Percentiles rank a stretch among this genome's conserved stretches.
phyloP scores from a whole-genome alignment of 306 rosid genomes.

The Cucurbita ficifolia region DNA sequence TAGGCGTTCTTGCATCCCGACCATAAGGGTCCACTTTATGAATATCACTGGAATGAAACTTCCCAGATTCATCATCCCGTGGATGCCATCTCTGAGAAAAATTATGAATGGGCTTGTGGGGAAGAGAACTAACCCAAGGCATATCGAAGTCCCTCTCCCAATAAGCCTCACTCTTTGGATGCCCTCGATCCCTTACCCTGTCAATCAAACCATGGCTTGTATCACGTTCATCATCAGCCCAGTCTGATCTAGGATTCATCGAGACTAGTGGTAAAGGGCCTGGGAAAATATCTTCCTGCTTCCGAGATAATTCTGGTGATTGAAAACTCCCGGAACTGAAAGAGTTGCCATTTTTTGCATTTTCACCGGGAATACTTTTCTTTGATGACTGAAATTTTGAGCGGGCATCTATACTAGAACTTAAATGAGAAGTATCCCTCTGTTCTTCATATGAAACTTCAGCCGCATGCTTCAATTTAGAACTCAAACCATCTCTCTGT shows the following conservation, averaged over 20 bases:
- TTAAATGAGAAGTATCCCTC: slow-evolving; percentile 17
- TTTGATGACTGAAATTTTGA: slow-evolving; percentile 24
- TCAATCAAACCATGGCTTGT: slow-evolving; percentile 53
- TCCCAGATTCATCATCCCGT: slow-evolving; percentile 66
- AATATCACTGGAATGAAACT: slow-evolving; percentile 51
- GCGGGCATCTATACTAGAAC: slow-evolving; percentile 23
- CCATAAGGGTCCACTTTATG: slow-evolving; percentile 36
- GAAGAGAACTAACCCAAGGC: slow-evolving; percentile 55
- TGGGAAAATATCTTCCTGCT: slow-evolving; percentile 55
- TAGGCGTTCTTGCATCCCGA: slow-evolving; percentile 33
- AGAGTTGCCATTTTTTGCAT: slow-evolving; percentile 19
- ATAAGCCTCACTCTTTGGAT: slow-evolving; percentile 41
- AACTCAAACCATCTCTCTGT: slow-evolving; percentile 42
- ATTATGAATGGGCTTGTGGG: slow-evolving; percentile 39
- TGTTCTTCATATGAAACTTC: slow-evolving; percentile 31
- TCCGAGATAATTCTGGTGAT: slow-evolving; percentile 19
- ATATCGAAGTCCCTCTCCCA: slow-evolving; percentile 77
- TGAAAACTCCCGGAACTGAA: slow-evolving; percentile 23
- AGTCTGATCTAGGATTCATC: slow-evolving; percentile 66
- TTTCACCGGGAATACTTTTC: slow-evolving; percentile 14
- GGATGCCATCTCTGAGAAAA: slow-evolving; percentile 46
- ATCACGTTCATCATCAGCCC: slow-evolving; percentile 99
- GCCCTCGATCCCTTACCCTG: slow-evolving; percentile 52
- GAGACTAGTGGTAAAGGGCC: slow-evolving; percentile 66
- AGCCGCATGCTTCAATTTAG: slow-evolving; percentile 27